Evolutionary conservation across 257 asterid genomes (phyloP).

Genomic region (Solanum chiquidenum): DNA sequence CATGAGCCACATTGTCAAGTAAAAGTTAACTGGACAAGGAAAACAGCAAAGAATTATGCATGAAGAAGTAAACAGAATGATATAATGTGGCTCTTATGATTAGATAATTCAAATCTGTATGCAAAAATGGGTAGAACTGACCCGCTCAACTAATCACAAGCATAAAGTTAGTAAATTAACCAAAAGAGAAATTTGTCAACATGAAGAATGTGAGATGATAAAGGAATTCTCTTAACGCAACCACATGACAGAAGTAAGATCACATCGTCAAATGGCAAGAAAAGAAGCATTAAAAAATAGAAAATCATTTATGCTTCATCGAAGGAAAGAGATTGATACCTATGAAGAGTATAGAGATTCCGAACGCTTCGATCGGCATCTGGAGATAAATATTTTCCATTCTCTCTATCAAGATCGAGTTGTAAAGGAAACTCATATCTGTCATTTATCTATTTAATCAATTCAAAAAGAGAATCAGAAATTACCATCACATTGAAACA

Average conservation of each 20-base stretch:
- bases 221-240: neutral
- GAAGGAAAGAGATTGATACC: slow-evolving; percentile 27
- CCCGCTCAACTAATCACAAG: neutral
- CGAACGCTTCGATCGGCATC: slow-evolving; percentile 74
- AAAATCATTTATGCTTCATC: neutral
- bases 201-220: neutral
- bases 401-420: slow-evolving; percentile 87
- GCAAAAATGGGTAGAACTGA: neutral
- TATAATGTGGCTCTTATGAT: neutral
- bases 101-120: neutral
- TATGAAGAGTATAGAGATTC: slow-evolving; percentile 79
- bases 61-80: neutral
- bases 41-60: neutral
- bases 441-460: slow-evolving; percentile 64
- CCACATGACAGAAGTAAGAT: neutral
- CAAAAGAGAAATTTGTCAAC: neutral
- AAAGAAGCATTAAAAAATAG: neutral
- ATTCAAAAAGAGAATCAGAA: neutral
- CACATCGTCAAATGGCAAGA: neutral
- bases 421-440: slow-evolving; percentile 85
- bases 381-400: slow-evolving; percentile 76
- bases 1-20: neutral
- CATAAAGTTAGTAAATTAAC: neutral
- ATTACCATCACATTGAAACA: neutral
- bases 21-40: neutral